Percentiles rank a stretch among this genome's conserved stretches.
phyloP scores from a whole-genome alignment of 768 basidiomycete genomes.

The Tulasnella sp. region DNA sequence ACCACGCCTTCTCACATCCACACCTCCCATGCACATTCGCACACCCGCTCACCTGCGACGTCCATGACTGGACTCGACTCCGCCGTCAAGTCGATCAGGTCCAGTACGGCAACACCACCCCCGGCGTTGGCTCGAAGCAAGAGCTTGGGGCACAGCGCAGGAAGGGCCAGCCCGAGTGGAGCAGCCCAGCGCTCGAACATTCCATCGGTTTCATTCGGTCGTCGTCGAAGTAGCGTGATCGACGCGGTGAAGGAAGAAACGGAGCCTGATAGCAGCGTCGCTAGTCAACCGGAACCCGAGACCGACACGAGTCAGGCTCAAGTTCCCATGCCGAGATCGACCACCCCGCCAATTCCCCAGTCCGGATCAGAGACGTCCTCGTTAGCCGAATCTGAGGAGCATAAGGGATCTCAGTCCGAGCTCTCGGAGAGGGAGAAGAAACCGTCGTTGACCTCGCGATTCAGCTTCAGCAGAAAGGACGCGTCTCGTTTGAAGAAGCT shows the following conservation, averaged over 20 bases:
- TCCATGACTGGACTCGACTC: conserved; percentile 12
- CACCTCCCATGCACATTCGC: not conserved
- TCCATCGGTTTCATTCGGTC: conserved; percentile 13
- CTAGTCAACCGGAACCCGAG: not conserved
- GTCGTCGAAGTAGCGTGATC: conserved; percentile 25
- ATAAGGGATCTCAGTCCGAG: not conserved
- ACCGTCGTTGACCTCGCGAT: conserved; percentile 12
- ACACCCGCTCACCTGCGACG: not conserved
- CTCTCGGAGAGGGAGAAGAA: conserved; percentile 4
- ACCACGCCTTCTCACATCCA: not conserved
- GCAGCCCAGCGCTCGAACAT: not conserved
- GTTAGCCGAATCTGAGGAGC: not conserved
- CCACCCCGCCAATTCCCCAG: not conserved
- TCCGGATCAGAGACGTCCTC: not conserved
- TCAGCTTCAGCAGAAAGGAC: not conserved
- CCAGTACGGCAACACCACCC: not conserved
- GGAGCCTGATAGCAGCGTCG: conserved; percentile 4
- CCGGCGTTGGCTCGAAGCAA: not conserved
- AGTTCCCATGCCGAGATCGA: not conserved
- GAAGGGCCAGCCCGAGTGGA: not conserved
- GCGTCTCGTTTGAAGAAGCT: conserved; percentile 15
- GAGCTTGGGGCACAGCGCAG: conserved; percentile 1
- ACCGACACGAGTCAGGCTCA: not conserved
- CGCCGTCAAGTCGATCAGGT: not conserved
- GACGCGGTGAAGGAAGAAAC: conserved; percentile 27